Conservation (phyloP, 495 filamentous ascomycete species). For the Thermothielavioides terrestris region DNA sequence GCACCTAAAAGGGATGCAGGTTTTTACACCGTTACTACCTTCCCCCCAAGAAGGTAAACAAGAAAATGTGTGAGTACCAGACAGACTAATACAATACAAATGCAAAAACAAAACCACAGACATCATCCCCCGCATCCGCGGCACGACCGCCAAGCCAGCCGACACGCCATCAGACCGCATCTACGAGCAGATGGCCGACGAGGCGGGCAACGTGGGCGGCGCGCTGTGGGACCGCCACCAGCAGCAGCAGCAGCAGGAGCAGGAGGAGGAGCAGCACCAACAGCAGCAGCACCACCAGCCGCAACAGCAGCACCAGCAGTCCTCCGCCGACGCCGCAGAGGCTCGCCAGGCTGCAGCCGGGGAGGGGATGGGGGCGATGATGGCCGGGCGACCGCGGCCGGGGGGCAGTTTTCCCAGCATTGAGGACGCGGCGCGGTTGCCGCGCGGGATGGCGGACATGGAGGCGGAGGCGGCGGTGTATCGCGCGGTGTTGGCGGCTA, state of each 20-base stretch:
- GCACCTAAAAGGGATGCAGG: too few species aligned
- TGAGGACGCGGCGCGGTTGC: constrained; percentile 60
- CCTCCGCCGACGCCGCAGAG: too few species aligned
- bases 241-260: background rate
- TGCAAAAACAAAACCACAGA: too few species aligned
- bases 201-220: constrained; percentile 74
- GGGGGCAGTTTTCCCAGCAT: constrained; percentile 42
- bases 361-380: background rate
- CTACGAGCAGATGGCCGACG: constrained; percentile 73
- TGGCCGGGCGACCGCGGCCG: constrained; percentile 25
- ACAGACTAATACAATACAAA: too few species aligned
- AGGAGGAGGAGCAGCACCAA: too few species aligned
- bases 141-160: constrained; percentile 36
- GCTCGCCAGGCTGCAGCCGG: too few species aligned
- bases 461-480: constrained; percentile 62
- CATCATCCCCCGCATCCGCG: constrained; percentile 66
- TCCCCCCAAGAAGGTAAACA: too few species aligned
- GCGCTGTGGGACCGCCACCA: constrained; percentile 39
- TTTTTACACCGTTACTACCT: too few species aligned
- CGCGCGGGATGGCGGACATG: constrained; percentile 72
- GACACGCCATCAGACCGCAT: constrained; percentile 50
- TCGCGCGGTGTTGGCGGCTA: constrained; percentile 30
- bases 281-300: too few species aligned
- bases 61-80: too few species aligned
- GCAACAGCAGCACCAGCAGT: too few species aligned